These are phyloP conservation scores for Colletotrichum siamense DNA, from an alignment of 2,329 filamentous ascomycete genomes.

Conservation along the genomic window DNA sequence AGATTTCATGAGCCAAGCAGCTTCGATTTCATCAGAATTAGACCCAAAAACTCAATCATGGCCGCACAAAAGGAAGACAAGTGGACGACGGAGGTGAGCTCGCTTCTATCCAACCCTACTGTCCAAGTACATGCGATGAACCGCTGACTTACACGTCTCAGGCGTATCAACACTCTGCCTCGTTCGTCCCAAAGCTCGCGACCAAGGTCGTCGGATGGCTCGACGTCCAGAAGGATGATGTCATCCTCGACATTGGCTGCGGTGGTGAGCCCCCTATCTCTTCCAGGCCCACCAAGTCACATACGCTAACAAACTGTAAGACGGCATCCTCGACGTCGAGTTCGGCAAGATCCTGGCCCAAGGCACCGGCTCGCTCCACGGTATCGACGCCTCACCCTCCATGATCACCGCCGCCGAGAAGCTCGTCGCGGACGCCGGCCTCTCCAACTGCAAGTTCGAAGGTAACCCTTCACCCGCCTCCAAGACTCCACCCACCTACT, in stretches of 20 bases:
- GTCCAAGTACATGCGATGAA: background rate
- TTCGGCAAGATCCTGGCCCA: constrained; percentile 51
- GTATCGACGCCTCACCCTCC: constrained; percentile 61
- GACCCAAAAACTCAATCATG: constrained; percentile 14
- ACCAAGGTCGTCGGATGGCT: constrained; percentile 64
- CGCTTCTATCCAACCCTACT: background rate
- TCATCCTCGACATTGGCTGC: constrained; percentile 68
- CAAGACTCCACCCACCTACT: background rate
- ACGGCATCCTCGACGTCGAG: constrained; percentile 63
- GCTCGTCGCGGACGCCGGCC: constrained; percentile 38
- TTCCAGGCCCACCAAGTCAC: too few relatives aligned
- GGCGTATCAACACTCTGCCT: constrained; percentile 66
- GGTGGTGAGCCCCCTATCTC: constrained; percentile 56
- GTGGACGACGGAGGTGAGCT: constrained; percentile 44
- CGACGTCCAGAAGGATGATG: constrained; percentile 61
- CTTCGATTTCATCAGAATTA: background rate
- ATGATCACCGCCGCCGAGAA: constrained; percentile 62
- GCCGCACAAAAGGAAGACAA: constrained; percentile 34
- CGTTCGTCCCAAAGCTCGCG: constrained; percentile 68
- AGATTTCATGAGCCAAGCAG: background rate
- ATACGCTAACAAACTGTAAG: constrained; percentile 33
- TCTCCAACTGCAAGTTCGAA: constrained; percentile 48
- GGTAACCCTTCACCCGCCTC: constrained; percentile 30
- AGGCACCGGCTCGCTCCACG: constrained; percentile 56
- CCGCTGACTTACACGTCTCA: constrained; percentile 28